Percentiles rank a stretch among this genome's conserved stretches.
Conservation (phyloP, 1,284 basidiomycete species). For the Irpex rosettiformis region DNA sequence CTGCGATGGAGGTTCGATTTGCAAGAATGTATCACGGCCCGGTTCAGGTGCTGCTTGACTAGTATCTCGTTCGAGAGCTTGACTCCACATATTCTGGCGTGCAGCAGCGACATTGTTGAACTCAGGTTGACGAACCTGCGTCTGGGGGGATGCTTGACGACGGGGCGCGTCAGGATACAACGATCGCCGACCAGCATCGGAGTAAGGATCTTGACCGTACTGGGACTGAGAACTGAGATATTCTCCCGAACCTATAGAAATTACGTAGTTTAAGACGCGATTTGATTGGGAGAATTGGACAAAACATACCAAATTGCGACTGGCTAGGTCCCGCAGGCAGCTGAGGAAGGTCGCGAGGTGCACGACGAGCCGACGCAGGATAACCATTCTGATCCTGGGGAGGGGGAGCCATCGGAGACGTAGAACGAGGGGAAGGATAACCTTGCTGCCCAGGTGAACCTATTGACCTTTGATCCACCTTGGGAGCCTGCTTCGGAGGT, state of each 20-base stretch:
- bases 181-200: slow-evolving; percentile 35
- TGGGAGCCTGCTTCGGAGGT: slow-evolving; percentile 30
- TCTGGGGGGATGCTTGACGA: slow-evolving; percentile 42
- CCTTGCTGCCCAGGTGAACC: slow-evolving; percentile 22
- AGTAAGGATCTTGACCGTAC: slow-evolving; percentile 35
- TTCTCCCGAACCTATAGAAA: slow-evolving; percentile 22
- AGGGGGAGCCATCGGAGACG: slow-evolving; percentile 26
- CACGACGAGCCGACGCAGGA: slow-evolving; percentile 27
- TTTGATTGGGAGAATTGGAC: background rate
- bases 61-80: slow-evolving; percentile 74
- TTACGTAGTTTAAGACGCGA: background rate
- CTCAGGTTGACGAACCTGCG: slow-evolving; percentile 28
- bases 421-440: slow-evolving; percentile 24
- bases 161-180: slow-evolving; percentile 40
- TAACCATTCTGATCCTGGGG: slow-evolving; percentile 21
- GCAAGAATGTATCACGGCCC: slow-evolving; percentile 70
- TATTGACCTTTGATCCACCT: slow-evolving; percentile 28
- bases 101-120: slow-evolving; percentile 42
- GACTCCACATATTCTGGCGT: slow-evolving; percentile 78
- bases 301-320: slow-evolving; percentile 22
- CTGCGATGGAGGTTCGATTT: slow-evolving; percentile 70
- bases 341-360: slow-evolving; percentile 39
- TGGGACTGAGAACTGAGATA: slow-evolving; percentile 24
- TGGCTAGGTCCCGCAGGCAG: slow-evolving; percentile 32
- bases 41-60: slow-evolving; percentile 39